A percentile compares a stretch with the other conserved stretches of the same genome.
phyloP scores from a whole-genome alignment of 768 basidiomycete genomes.

The Sporobolomyces phaffii region DNA sequence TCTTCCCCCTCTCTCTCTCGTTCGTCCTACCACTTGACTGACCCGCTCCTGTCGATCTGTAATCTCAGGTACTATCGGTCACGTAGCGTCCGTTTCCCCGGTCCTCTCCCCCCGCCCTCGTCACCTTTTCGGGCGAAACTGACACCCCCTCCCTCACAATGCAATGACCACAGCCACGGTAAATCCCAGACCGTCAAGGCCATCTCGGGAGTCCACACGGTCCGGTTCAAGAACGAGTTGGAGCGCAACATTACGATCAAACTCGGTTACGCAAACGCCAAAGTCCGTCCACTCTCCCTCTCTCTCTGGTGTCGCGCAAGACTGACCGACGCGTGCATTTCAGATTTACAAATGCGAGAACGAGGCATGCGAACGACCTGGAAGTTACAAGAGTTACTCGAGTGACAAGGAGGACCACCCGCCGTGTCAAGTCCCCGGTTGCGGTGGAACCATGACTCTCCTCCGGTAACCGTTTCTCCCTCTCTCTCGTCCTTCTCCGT shows the following conservation, averaged over 20 bases:
- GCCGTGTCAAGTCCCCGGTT: constrained; percentile 86
- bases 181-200: constrained; percentile 97
- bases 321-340: background rate
- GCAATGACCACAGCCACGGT: constrained; percentile 61
- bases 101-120: background rate
- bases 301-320: background rate
- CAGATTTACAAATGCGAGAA: constrained; percentile 99
- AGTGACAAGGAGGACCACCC: constrained; percentile 92
- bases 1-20: background rate
- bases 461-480: constrained; percentile 54
- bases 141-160: background rate
- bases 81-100: constrained; percentile 61
- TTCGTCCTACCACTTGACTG: background rate
- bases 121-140: background rate
- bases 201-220: constrained; percentile 96
- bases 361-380: constrained; percentile 82
- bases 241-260: constrained; percentile 99
- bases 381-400: constrained; percentile 86
- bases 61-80: constrained; percentile 81
- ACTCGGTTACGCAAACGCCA: constrained; percentile 97
- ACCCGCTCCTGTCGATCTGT: background rate
- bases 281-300: constrained; percentile 55
- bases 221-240: constrained; percentile 97
- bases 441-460: constrained; percentile 81
- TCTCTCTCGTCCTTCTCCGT: background rate